Conservation (phyloP, 768 basidiomycete genomes). For the Podaxis mareebaensis region DNA sequence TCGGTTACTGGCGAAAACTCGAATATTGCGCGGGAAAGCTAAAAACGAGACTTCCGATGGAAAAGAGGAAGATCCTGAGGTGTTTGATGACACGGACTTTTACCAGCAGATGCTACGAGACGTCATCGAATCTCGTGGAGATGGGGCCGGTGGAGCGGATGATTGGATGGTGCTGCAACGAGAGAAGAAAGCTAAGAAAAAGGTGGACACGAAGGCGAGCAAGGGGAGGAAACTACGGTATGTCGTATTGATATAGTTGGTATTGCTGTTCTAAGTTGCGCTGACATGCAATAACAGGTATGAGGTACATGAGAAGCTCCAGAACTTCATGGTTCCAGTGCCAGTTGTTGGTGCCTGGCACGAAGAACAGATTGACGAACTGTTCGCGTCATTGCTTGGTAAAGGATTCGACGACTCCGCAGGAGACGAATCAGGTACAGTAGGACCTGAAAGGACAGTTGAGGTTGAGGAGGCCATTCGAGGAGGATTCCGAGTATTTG, state of each 20-base stretch:
- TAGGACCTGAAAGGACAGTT: constrained; percentile 25
- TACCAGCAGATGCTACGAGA: constrained; percentile 92
- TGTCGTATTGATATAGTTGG: constrained; percentile 23
- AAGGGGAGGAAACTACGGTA: constrained; percentile 92
- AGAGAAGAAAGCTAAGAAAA: constrained; percentile 75
- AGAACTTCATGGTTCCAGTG: constrained; percentile 96
- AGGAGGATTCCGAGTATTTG: constrained; percentile 61
- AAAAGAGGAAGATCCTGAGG: constrained; percentile 39
- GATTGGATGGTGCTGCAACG: constrained; percentile 70
- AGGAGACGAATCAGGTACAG: constrained; percentile 28
- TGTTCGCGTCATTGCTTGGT: constrained; percentile 87
- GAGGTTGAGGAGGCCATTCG: constrained; percentile 36
- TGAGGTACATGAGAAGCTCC: constrained; percentile 93
- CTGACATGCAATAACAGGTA: constrained; percentile 37
- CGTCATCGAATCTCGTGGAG: constrained; percentile 74
- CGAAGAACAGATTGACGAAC: constrained; percentile 93
- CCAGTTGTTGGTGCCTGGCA: constrained; percentile 76
- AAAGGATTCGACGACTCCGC: constrained; percentile 55
- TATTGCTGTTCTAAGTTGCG: constrained; percentile 34
- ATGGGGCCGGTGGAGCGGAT: constrained; percentile 41
- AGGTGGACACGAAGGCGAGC: constrained; percentile 94
- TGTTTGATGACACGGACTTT: constrained; percentile 91
- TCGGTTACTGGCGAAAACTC: constrained; percentile 66
- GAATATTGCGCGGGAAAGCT: constrained; percentile 35
- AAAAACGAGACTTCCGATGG: constrained; percentile 35